Percentiles rank a stretch among this genome's conserved stretches.
Conservation (phyloP, 257 asterid genomes). For the Solanum gracilifrons region DNA sequence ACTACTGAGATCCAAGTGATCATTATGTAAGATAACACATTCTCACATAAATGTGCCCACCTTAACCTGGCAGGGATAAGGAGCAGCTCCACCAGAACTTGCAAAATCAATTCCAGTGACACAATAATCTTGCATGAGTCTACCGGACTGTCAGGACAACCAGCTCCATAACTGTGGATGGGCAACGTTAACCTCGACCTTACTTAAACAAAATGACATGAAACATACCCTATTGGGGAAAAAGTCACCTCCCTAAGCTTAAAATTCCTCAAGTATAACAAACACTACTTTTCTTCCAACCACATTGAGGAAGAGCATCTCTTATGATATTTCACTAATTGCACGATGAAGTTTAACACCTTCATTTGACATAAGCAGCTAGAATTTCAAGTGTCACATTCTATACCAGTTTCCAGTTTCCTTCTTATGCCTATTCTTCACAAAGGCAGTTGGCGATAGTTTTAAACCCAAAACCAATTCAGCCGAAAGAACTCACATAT, state of each 20-base stretch:
- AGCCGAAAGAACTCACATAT: not conserved
- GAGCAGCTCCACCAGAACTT: conserved; percentile 59
- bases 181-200: conserved; percentile 52
- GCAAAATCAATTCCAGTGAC: conserved; percentile 38
- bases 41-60: conserved; percentile 65
- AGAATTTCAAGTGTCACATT: not conserved
- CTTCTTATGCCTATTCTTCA: not conserved
- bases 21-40: conserved; percentile 53
- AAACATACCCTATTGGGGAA: conserved; percentile 15
- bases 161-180: conserved; percentile 87
- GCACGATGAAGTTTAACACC: not conserved
- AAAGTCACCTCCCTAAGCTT: not conserved
- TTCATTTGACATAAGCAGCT: not conserved
- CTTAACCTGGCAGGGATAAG: conserved; percentile 98
- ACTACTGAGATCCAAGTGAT: conserved; percentile 48
- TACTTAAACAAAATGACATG: conserved; percentile 28
- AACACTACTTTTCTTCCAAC: not conserved
- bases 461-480: not conserved
- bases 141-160: conserved; percentile 84
- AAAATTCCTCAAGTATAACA: not conserved
- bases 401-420: not conserved
- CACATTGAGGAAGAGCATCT: not conserved
- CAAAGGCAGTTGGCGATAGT: not conserved
- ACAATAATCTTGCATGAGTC: conserved; percentile 48
- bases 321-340: not conserved